phyloP scores from a whole-genome alignment of 257 asterid genomes.

The Paulownia fortunei region DNA sequence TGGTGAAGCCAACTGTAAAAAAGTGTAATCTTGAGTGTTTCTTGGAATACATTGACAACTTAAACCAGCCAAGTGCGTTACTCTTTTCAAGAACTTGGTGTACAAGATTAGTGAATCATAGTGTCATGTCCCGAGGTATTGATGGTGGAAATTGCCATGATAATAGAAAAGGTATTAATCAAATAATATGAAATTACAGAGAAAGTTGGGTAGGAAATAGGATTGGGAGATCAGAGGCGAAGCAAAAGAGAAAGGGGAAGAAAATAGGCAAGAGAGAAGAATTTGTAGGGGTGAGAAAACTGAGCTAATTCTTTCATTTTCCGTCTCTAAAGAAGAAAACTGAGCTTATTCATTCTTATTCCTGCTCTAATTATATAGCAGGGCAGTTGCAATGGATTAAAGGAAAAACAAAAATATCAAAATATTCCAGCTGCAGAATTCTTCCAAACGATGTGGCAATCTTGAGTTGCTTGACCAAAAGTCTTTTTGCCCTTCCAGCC shows the following conservation, averaged over 20 bases:
- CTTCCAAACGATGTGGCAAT: neutral
- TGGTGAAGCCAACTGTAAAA: neutral
- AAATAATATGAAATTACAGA: neutral
- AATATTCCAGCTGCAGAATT: neutral
- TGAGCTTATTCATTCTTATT: no score
- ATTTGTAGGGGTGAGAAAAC: neutral
- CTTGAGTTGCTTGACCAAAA: neutral
- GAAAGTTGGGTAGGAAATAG: neutral
- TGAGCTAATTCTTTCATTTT: no score
- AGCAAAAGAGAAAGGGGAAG: neutral
- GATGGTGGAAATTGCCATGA: constrained; percentile 7
- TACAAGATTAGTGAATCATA: neutral
- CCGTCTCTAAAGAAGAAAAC: no score
- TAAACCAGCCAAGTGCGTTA: neutral
- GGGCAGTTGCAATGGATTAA: constrained; percentile 3
- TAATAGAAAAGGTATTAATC: neutral
- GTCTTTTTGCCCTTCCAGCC: neutral
- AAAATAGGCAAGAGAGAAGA: neutral
- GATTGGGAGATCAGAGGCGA: neutral
- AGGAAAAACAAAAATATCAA: neutral
- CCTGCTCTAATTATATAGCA: neutral
- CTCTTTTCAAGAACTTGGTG: neutral
- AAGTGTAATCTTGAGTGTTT: neutral
- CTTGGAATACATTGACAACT: neutral
- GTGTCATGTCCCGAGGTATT: neutral